Evolutionary conservation across 176 grass and related monocot genomes (phyloP).

Genomic region (Pontederia crassipes): DNA sequence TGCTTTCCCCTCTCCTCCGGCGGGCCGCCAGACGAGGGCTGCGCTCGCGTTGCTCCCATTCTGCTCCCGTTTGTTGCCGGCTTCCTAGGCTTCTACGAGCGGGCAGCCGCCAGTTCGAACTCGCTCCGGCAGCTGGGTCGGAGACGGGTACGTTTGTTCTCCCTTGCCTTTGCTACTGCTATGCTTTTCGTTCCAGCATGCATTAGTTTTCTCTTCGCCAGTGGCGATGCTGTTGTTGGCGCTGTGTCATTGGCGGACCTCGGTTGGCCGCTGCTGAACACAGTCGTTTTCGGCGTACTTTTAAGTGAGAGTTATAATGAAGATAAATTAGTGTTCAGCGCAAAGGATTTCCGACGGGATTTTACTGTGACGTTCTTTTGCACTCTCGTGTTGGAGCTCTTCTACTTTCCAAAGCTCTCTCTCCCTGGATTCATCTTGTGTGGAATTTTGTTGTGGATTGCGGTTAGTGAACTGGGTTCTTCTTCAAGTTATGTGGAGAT

Average conservation of each 20-base stretch:
- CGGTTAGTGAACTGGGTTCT: constrained; percentile 44
- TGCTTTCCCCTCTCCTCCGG: constrained; percentile 33
- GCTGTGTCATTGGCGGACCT: constrained; percentile 24
- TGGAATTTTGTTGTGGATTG: constrained; percentile 66
- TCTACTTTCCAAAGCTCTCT: constrained; percentile 78
- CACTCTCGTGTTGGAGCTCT: constrained; percentile 69
- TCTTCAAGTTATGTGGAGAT: constrained; percentile 44
- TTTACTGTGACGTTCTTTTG: constrained; percentile 65
- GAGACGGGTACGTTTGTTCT: constrained; percentile 15
- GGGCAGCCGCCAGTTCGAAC: constrained; percentile 22
- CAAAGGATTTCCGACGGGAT: constrained; percentile 42
- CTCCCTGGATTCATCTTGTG: constrained; percentile 60
- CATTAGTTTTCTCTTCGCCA: constrained; percentile 30
- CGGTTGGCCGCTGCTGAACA: constrained; percentile 61
- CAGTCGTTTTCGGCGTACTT: constrained; percentile 57
- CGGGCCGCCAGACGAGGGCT: constrained; percentile 23
- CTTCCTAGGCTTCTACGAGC: constrained; percentile 49
- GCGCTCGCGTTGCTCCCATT: constrained; percentile 26
- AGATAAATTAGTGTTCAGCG: constrained; percentile 32
- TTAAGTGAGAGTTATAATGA: constrained; percentile 34
- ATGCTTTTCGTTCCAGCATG: constrained; percentile 55
- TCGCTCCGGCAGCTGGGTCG: constrained; percentile 39
- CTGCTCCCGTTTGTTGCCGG: constrained; percentile 45
- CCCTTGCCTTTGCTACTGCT: constrained; percentile 31
- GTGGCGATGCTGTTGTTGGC: neutral